phyloP scores from a whole-genome alignment of 2,329 filamentous ascomycete species.

The Zasmidium cellare region DNA sequence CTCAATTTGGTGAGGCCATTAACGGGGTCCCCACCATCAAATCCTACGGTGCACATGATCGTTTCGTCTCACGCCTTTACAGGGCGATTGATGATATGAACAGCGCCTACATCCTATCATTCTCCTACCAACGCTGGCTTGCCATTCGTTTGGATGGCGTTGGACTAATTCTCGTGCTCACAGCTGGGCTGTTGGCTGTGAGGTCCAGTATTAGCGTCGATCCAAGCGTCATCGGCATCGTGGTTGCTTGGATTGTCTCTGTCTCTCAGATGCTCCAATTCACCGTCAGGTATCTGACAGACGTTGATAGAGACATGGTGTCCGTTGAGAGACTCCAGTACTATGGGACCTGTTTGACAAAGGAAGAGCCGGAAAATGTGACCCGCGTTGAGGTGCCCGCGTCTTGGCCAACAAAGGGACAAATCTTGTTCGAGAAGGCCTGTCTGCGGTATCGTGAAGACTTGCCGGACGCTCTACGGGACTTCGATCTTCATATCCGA shows the following conservation, averaged over 20 bases:
- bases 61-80: conserved; percentile 71
- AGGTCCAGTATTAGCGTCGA: conserved; percentile 84
- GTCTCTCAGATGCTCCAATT: conserved; percentile 99
- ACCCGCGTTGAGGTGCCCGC: conserved; percentile 59
- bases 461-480: conserved; percentile 50
- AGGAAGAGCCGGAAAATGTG: conserved; percentile 82
- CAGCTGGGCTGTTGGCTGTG: conserved; percentile 84
- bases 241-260: conserved; percentile 87
- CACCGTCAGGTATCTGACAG: conserved; percentile 86
- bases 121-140: conserved; percentile 93
- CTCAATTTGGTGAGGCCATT: conserved; percentile 86
- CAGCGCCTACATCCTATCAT: conserved; percentile 89
- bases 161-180: conserved; percentile 81
- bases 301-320: conserved; percentile 98
- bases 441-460: conserved; percentile 53
- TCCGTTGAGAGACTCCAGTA: conserved; percentile 88
- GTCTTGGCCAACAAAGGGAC: conserved; percentile 83
- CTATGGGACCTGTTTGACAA: conserved; percentile 82
- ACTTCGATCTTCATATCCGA: conserved; percentile 63
- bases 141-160: conserved; percentile 81
- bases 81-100: conserved; percentile 87
- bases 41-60: conserved; percentile 80
- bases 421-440: conserved; percentile 55
- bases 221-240: conserved; percentile 81
- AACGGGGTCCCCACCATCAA: conserved; percentile 81